Percentiles rank a stretch among this genome's conserved stretches.
Conservation (phyloP, 306 rosid species). For the Senna siamea region DNA sequence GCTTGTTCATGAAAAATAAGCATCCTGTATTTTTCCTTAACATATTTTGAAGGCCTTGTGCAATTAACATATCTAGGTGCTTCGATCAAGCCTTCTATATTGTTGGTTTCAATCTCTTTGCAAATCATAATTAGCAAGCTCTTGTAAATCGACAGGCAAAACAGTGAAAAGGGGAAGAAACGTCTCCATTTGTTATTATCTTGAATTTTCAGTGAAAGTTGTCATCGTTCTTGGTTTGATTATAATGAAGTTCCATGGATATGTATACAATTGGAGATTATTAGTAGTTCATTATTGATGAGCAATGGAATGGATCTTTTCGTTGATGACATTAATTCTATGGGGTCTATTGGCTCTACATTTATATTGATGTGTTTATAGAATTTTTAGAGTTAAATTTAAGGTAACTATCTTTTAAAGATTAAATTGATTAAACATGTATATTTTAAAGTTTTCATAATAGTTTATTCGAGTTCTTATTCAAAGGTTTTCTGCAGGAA, state of each 20-base stretch:
- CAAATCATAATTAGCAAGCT: constrained; percentile 34
- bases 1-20: constrained; percentile 78
- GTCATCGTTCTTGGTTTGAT: constrained; percentile 11
- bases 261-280: constrained; percentile 1
- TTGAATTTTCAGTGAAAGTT: too few species aligned
- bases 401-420: too few species aligned
- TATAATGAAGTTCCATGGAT: neutral
- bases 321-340: neutral
- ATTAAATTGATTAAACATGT: too few species aligned
- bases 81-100: constrained; percentile 28
- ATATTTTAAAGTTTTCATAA: too few species aligned
- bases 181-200: too few species aligned
- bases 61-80: constrained; percentile 22
- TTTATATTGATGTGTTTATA: neutral
- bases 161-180: constrained; percentile 18
- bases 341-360: neutral
- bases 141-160: constrained; percentile 23
- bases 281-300: neutral
- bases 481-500: too few species aligned
- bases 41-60: constrained; percentile 30
- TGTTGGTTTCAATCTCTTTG: constrained; percentile 26
- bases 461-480: too few species aligned
- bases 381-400: too few species aligned
- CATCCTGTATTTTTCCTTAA: neutral
- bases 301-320: neutral